These are phyloP conservation scores for Diaporthe helianthi DNA, from an alignment of 2,329 filamentous ascomycete genomes.

Conservation along the genomic window DNA sequence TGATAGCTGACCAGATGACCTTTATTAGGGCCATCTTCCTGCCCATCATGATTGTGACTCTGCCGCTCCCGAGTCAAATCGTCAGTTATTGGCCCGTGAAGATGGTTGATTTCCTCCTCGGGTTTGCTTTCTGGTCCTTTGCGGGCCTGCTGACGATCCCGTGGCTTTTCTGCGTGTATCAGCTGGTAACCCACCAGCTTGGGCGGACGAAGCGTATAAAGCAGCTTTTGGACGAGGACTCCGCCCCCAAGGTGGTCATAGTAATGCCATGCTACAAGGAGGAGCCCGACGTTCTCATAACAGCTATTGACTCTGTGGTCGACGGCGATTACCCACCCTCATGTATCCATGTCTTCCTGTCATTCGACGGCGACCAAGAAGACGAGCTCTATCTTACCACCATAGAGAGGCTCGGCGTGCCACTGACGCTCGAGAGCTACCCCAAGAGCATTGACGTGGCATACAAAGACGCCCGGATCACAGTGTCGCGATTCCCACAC, in stretches of 20 bases:
- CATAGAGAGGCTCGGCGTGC: constrained; percentile 83
- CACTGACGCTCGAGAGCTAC: constrained; percentile 76
- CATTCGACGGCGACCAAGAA: constrained; percentile 89
- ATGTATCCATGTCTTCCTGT: constrained; percentile 93
- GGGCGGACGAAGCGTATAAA: constrained; percentile 84
- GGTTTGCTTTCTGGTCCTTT: constrained; percentile 96
- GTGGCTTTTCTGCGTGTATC: constrained; percentile 92
- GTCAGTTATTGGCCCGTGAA: constrained; percentile 73
- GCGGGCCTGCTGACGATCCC: constrained; percentile 84
- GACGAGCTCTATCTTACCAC: constrained; percentile 90
- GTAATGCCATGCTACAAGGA: constrained; percentile 98
- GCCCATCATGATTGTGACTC: constrained; percentile 91
- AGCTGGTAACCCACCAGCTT: constrained; percentile 85
- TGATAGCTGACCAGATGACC: constrained; percentile 1
- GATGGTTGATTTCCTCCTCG: constrained; percentile 79
- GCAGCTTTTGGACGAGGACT: constrained; percentile 80
- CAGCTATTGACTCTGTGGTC: constrained; percentile 89
- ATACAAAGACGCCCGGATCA: constrained; percentile 84
- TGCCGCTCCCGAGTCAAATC: constrained; percentile 79
- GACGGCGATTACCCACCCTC: constrained; percentile 92
- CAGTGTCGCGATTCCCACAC: constrained; percentile 89
- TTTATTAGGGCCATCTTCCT: constrained; percentile 79
- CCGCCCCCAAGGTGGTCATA: constrained; percentile 91
- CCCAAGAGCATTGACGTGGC: constrained; percentile 90
- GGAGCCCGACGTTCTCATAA: constrained; percentile 80